Base-by-base conservation (phyloP, 176 grass and related monocot genomes). In the Avena insularis region DNA sequence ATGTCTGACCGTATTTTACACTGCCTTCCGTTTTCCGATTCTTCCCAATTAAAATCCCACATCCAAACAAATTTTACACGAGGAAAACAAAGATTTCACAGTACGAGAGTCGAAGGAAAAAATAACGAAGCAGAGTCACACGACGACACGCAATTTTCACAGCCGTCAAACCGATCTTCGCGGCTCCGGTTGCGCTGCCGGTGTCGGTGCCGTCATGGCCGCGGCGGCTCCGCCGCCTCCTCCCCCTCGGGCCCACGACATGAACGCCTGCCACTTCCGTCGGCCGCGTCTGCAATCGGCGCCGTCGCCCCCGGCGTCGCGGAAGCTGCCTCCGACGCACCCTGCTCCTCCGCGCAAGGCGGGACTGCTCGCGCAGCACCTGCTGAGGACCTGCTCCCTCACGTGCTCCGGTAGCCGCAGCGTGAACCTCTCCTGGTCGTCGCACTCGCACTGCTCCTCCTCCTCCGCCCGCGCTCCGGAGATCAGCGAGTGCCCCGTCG, bases 331-430 rank as follows among this genome's bases (percentile, higher is more conserved):
- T 20, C 83, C 80, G 6, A 12, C 23, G 20, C 68, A 17, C 29
- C 38, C 38, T 40, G 12, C 40, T 17, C 45, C 89, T 4, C 77
- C 89, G 5, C 79, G 56, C 15, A 88, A 73, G 15, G 23, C 12
- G 68, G 84, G 76, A 23, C 81, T 81, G 15, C 72, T 81, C 43
- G 76, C 80, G 82, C 0, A 91, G 90, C 9, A 75, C 72, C 72
- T 75, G 47, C 85, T 66, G 77, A 94, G 79, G 15, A 99, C 87
- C 77, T 91, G 81, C 69, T 90, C 86, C 85, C 82, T 80, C 60
- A 99, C 89, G 66, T 85, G 86, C 19, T 89, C 55, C 14, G 94
- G 94, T 38, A 99, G 84, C 72, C 94, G 88, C 31, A 97, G 87
- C 15, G 97, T 99, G 83, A 91, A 97, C 33, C 94, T 71, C 54